Conservation (phyloP, 148 eudicot genomes). For the Rhododendron simsii region DNA sequence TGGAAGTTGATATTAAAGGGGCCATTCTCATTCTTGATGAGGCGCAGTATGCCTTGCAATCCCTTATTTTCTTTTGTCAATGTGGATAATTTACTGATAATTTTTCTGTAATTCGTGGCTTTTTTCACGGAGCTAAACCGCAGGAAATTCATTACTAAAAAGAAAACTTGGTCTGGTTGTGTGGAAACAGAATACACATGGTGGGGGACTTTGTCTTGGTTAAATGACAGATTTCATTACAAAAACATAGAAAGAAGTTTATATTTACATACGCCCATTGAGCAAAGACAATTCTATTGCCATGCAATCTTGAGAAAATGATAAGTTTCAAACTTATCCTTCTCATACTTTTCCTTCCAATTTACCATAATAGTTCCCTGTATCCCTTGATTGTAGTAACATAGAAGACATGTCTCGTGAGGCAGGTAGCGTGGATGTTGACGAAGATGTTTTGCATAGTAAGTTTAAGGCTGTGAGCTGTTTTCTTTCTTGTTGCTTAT, state of each 20-base stretch:
- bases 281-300: background rate
- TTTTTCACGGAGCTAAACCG: background rate
- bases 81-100: background rate
- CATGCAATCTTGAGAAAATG: background rate
- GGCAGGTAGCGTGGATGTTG: conserved; percentile 80
- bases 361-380: background rate
- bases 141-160: background rate
- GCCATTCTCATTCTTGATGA: conserved; percentile 88
- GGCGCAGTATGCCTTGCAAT: conserved; percentile 74
- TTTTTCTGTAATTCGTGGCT: background rate
- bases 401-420: conserved; percentile 97
- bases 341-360: background rate
- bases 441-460: conserved; percentile 68
- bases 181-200: background rate
- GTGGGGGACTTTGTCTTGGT: background rate
- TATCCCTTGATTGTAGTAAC: conserved; percentile 54
- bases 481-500: background rate
- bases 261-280: background rate
- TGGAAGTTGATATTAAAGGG: conserved; percentile 79
- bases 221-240: background rate
- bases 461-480: conserved; percentile 30
- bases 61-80: background rate
- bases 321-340: background rate
- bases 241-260: background rate
- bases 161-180: background rate